Conservation (phyloP, 495 filamentous ascomycete species). For the Saxophila tyrrhenica region DNA sequence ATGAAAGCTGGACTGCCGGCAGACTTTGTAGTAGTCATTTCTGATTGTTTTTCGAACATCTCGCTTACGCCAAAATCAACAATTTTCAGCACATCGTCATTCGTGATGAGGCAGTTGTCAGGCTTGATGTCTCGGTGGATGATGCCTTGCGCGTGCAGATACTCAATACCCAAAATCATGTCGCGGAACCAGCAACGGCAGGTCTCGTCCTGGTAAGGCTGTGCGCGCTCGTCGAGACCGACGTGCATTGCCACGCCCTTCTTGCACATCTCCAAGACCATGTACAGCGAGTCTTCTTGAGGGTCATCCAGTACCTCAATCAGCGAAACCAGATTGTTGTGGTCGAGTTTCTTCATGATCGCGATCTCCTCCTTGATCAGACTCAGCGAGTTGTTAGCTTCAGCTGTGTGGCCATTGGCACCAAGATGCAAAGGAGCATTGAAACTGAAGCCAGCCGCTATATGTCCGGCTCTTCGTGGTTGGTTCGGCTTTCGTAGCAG, state of each 20-base stretch:
- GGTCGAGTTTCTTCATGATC: conserved; percentile 97
- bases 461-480: conserved; percentile 39
- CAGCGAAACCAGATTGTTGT: conserved; percentile 81
- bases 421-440: conserved; percentile 53
- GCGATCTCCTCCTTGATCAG: conserved; percentile 95
- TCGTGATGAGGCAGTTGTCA: conserved; percentile 84
- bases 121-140: conserved; percentile 98
- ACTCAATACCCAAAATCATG: conserved; percentile 91
- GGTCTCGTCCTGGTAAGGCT: conserved; percentile 71
- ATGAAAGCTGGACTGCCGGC: conserved; percentile 93
- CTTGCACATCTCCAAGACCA: conserved; percentile 98
- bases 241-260: conserved; percentile 98
- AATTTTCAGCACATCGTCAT: conserved; percentile 86
- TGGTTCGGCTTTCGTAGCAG: conserved; percentile 62
- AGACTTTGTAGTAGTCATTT: conserved; percentile 89
- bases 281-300: conserved; percentile 88
- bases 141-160: conserved; percentile 88
- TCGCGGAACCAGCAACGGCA: conserved; percentile 92
- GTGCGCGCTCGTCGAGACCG: conserved; percentile 67
- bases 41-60: conserved; percentile 83
- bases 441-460: conserved; percentile 44
- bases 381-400: conserved; percentile 65
- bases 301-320: conserved; percentile 95
- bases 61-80: conserved; percentile 98
- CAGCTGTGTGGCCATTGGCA: conserved; percentile 37